Conservation (phyloP, 2,329 filamentous ascomycete species). For the Bipolaris zeicola region DNA sequence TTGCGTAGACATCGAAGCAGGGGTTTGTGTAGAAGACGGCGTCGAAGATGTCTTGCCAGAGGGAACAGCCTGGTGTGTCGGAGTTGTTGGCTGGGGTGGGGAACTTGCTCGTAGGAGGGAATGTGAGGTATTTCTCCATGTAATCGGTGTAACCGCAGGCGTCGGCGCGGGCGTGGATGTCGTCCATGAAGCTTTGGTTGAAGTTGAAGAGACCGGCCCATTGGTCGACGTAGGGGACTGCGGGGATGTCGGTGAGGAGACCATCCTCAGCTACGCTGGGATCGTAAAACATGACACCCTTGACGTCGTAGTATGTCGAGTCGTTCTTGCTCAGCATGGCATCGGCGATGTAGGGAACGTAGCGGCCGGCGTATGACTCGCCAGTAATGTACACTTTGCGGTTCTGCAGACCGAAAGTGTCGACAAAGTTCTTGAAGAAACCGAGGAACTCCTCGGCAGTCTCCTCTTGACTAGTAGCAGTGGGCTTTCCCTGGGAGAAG, state of each 20-base stretch:
- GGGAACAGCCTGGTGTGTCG: constrained; percentile 59
- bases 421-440: constrained; percentile 79
- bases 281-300: constrained; percentile 74
- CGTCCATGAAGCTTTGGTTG: constrained; percentile 62
- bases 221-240: constrained; percentile 65
- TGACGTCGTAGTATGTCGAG: constrained; percentile 69
- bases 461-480: constrained; percentile 69
- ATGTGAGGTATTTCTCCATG: constrained; percentile 66
- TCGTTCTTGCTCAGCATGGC: constrained; percentile 74
- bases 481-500: constrained; percentile 69
- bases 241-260: constrained; percentile 59
- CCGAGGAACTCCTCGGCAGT: constrained; percentile 73
- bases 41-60: constrained; percentile 62
- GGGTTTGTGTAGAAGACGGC: constrained; percentile 68
- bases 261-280: constrained; percentile 64
- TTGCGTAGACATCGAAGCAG: constrained; percentile 79
- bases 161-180: constrained; percentile 59
- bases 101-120: constrained; percentile 68
- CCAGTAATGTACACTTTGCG: constrained; percentile 76
- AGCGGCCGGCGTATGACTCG: constrained; percentile 70
- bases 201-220: constrained; percentile 66
- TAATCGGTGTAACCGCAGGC: constrained; percentile 68
- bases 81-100: constrained; percentile 57
- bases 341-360: constrained; percentile 72
- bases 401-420: constrained; percentile 69